phyloP scores from a whole-genome alignment of 805 yeast species.

The Candida wancherniae region DNA sequence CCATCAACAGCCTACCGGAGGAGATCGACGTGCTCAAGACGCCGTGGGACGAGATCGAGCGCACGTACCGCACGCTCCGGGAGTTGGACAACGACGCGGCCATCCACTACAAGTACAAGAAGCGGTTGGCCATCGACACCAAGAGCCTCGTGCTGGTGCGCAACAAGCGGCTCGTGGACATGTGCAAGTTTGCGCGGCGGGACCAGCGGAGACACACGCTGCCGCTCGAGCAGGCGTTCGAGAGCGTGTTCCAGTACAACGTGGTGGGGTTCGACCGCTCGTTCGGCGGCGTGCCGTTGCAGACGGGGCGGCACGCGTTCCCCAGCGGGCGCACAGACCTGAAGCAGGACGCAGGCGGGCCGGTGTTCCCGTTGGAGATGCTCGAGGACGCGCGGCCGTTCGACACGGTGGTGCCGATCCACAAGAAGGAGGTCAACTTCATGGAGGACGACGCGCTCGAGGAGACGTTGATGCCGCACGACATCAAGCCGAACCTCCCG shows the following conservation, averaged over 20 bases:
- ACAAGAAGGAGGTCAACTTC: slow-evolving; percentile 36
- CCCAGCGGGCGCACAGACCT: slow-evolving; percentile 11
- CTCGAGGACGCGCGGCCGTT: slow-evolving; percentile 33
- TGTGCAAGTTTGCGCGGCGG: slow-evolving; percentile 35
- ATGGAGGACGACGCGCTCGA: slow-evolving; percentile 19
- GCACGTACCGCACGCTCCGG: slow-evolving; percentile 26
- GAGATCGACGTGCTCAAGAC: slow-evolving; percentile 31
- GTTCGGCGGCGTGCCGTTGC: slow-evolving; percentile 35
- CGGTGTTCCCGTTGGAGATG: slow-evolving; percentile 33
- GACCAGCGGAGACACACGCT: slow-evolving; percentile 27
- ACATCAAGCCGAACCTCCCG: slow-evolving; percentile 12
- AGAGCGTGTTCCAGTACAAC: slow-evolving; percentile 31
- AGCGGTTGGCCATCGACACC: slow-evolving; percentile 28
- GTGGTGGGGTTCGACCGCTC: slow-evolving; percentile 40
- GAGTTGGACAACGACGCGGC: slow-evolving; percentile 34
- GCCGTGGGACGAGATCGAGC: slow-evolving; percentile 26
- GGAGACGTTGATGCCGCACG: slow-evolving; percentile 15
- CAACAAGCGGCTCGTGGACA: slow-evolving; percentile 29
- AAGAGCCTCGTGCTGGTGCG: slow-evolving; percentile 28
- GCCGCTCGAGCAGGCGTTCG: slow-evolving; percentile 27
- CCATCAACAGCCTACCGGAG: slow-evolving; percentile 31
- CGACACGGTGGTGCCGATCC: slow-evolving; percentile 23
- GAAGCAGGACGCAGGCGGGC: slow-evolving; percentile 3
- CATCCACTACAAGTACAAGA: slow-evolving; percentile 34
- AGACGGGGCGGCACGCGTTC: slow-evolving; percentile 21